Evolutionary conservation across 345 rosid species (phyloP).

Genomic region (Rhizophora mangle): DNA sequence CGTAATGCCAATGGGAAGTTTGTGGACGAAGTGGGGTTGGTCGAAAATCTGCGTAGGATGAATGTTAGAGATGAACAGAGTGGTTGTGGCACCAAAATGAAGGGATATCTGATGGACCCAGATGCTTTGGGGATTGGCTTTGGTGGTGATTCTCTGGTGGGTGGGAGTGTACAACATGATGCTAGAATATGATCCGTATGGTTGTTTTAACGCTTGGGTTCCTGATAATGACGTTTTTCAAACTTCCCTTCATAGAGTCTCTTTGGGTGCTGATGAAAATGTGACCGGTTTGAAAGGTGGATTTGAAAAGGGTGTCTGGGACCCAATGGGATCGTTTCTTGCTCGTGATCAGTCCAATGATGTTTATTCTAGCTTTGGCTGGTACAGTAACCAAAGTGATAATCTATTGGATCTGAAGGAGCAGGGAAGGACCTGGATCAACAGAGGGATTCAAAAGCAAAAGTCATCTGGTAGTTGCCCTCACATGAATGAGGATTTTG

Average conservation of each 20-base stretch:
- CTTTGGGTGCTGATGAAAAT: slow-evolving; percentile 25
- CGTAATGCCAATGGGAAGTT: slow-evolving; percentile 10
- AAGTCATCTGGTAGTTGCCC: slow-evolving; percentile 16
- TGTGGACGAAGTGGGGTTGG: slow-evolving; percentile 32
- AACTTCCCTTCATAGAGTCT: slow-evolving; percentile 21
- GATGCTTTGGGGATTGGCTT: slow-evolving; percentile 22
- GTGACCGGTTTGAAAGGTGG: slow-evolving; percentile 29
- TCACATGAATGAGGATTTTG: slow-evolving; percentile 16
- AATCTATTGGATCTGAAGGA: slow-evolving; percentile 30
- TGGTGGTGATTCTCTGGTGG: slow-evolving; percentile 20
- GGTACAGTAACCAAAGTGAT: slow-evolving; percentile 29
- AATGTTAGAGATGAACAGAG: slow-evolving; percentile 37
- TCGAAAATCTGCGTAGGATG: slow-evolving; percentile 39
- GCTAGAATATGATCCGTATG: slow-evolving; percentile 20
- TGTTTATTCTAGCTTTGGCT: slow-evolving; percentile 14
- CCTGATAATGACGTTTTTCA: slow-evolving; percentile 28
- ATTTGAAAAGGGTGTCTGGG: slow-evolving; percentile 18
- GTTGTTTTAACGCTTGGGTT: slow-evolving; percentile 24
- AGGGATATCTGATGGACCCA: slow-evolving; percentile 34
- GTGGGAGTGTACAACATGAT: slow-evolving; percentile 16
- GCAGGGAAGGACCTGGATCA: slow-evolving; percentile 19
- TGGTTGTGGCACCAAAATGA: slow-evolving; percentile 26
- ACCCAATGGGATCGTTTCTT: slow-evolving; percentile 27
- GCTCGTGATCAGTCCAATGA: slow-evolving; percentile 21
- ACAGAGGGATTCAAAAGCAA: slow-evolving; percentile 11